Base-by-base conservation (phyloP, 495 filamentous ascomycete genomes). In the Cladorrhinum samala region DNA sequence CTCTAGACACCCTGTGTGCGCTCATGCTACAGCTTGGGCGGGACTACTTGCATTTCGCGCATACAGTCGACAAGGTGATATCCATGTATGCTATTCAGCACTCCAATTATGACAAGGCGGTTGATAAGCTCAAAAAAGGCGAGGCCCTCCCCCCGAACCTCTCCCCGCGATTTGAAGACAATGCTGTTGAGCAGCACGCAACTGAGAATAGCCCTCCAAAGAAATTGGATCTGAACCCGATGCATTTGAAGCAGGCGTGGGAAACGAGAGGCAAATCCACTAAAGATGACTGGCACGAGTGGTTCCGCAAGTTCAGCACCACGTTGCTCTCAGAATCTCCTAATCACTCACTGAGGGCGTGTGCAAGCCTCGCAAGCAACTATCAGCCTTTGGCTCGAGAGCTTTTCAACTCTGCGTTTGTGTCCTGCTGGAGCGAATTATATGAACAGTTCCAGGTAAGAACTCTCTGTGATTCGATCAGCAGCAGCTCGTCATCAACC, bases 241-340 rank as follows among this genome's bases (percentile, higher is more conserved):
- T 96, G 61, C 93, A 99, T 74, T 77, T 99, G 9, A 96, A 96
- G 67, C 88, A 89, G 55, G 93, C 94, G 1, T 99, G 94, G 93
- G 94, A 97, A 59, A 90, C 94, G 2, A 88, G 83, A 33, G 88
- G 93, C 50, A 93, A 95, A 65, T 95, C 93, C 16, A 99, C 93
- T 1, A 83, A 88, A 45, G 93, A 99, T 65, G 93, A 99, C 68
- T 99, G 93, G 93, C 88, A 94, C 56, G 93, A 99, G 68, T 99
- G 93, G 93, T 95, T 96, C 67, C 81, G 94, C 46, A 80, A 95
- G 19, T 95, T 97, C 67, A 96, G 91, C 61, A 89, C 96, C 17
- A 95, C 96, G 58, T 78, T 99, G 18, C 77, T 99, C 37, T 91
- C 90, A 52, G 94, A 99, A 66, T 96, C 91, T 2, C 94, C 93